Evolutionary conservation across 371 early-diverging fungal genomes (phyloP), one percentile per base, ranked within the genome.

Genomic region (Lichtheimia hyalospora): DNA sequence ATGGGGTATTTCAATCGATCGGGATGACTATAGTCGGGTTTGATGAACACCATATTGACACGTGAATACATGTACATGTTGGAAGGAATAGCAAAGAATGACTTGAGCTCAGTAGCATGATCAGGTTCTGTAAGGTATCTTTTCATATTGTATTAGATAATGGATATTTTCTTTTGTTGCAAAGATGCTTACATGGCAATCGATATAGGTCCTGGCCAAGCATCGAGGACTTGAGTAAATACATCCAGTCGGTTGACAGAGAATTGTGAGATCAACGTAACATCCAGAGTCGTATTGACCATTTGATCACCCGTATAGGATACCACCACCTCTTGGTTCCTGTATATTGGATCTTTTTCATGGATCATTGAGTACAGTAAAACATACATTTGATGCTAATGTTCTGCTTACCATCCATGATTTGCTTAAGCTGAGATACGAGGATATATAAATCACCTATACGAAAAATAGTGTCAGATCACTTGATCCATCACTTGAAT

Each of bases 171-270:
- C 42, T 20, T 14, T 27, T 41, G 3, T 46, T 16, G 5, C 2
- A 34, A 39, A 52, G 16, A 23, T 23, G 27, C 77, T 65, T 81
- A 85, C 87, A 85, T 76, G 23, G 81, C 77, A 44, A 74, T 66
- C 4, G 85, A 78, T 7, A 84, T 75, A 3, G 87, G 87, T 2
- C 87, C 85, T 14, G 51, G 51, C 87, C 87, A 87, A 16, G 56
- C 67, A 10, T 66, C 58, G 10, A 81, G 70, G 1, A 81, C 83
- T 15, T 73, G 66, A 46, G 77, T 70, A 63, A 87, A 87, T 12
- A 73, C 64, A 13, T 73, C 70, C 15, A 87, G 65, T 39, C 85
- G 74, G 61, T 85, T 84, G 24, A 83, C 83, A 14, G 85, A 81
- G 52, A 84, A 85, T 58, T 87, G 87, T 3, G 83, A 74, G 18